These are phyloP conservation scores for Annona squamosa DNA, from an alignment of 164 flowering plant species.

Conservation along the genomic window DNA sequence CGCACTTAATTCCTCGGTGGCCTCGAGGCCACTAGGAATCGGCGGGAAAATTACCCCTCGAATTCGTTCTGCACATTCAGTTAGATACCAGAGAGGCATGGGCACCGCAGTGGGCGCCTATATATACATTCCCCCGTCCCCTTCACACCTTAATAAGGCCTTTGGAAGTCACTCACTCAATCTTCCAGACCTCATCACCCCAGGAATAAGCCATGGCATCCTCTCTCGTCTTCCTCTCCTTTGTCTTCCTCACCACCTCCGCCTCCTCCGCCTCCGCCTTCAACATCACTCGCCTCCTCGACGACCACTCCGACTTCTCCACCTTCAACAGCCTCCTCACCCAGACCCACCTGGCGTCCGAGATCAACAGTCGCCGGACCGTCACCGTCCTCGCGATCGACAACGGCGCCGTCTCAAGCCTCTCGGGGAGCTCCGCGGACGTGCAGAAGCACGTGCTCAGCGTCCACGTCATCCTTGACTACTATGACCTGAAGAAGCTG, in stretches of 20 bases:
- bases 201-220: neutral
- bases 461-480: slow-evolving; percentile 60
- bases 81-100: no score
- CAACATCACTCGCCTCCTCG: slow-evolving; percentile 53
- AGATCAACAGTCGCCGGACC: slow-evolving; percentile 47
- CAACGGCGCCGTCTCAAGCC: slow-evolving; percentile 22
- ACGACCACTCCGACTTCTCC: slow-evolving; percentile 32
- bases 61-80: no score
- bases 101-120: no score
- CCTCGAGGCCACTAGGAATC: no score
- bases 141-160: no score
- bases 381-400: slow-evolving; percentile 19
- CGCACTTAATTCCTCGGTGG: no score
- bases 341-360: slow-evolving; percentile 26
- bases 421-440: slow-evolving; percentile 27
- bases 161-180: no score
- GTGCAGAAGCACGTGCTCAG: slow-evolving; percentile 31
- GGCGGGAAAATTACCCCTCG: no score
- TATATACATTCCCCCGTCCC: no score
- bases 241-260: slow-evolving; percentile 23
- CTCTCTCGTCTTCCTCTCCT: slow-evolving; percentile 14
- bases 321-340: slow-evolving; percentile 47
- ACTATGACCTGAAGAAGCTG: slow-evolving; percentile 44
- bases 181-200: no score
- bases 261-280: slow-evolving; percentile 30